A percentile compares a stretch with the other conserved stretches of the same genome.
phyloP scores from a whole-genome alignment of 2,329 filamentous ascomycete species.

The Parascedosporium putredinis region DNA sequence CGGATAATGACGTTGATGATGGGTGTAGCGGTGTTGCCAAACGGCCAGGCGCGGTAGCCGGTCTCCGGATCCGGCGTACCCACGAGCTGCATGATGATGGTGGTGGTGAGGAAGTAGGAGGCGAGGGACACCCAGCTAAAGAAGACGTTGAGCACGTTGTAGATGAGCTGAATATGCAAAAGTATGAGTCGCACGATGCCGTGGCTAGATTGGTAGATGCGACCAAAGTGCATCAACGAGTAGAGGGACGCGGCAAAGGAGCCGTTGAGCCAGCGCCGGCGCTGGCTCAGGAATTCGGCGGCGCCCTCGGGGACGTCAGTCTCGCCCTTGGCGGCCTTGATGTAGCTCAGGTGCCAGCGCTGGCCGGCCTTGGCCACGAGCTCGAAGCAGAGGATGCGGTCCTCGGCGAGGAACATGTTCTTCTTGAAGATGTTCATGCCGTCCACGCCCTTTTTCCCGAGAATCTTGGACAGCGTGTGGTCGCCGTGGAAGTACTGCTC shows the following conservation, averaged over 20 bases:
- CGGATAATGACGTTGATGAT: constrained; percentile 86
- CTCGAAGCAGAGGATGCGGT: constrained; percentile 99
- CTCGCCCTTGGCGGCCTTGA: constrained; percentile 98
- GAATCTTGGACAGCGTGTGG: constrained; percentile 87
- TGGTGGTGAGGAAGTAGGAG: constrained; percentile 96
- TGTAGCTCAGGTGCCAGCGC: constrained; percentile 97
- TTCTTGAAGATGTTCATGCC: constrained; percentile 99
- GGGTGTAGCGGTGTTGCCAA: constrained; percentile 75
- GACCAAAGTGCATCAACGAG: constrained; percentile 93
- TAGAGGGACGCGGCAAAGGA: constrained; percentile 96
- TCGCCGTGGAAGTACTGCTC: constrained; percentile 99
- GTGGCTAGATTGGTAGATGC: constrained; percentile 98
- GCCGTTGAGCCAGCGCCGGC: constrained; percentile 97
- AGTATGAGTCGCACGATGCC: constrained; percentile 98
- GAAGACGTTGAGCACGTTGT: constrained; percentile 82
- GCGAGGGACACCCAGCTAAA: constrained; percentile 84
- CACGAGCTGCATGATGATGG: constrained; percentile 94
- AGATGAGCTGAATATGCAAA: constrained; percentile 90
- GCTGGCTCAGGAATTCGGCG: constrained; percentile 93
- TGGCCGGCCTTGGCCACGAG: constrained; percentile 95
- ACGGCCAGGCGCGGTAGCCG: constrained; percentile 65
- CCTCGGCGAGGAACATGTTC: constrained; percentile 99
- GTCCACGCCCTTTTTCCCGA: constrained; percentile 98
- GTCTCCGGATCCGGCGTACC: constrained; percentile 52
- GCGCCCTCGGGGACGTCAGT: constrained; percentile 97